Percentiles rank a stretch among this genome's conserved stretches.
phyloP scores from a whole-genome alignment of 1,284 basidiomycete species.

The Ustilago trichophora region DNA sequence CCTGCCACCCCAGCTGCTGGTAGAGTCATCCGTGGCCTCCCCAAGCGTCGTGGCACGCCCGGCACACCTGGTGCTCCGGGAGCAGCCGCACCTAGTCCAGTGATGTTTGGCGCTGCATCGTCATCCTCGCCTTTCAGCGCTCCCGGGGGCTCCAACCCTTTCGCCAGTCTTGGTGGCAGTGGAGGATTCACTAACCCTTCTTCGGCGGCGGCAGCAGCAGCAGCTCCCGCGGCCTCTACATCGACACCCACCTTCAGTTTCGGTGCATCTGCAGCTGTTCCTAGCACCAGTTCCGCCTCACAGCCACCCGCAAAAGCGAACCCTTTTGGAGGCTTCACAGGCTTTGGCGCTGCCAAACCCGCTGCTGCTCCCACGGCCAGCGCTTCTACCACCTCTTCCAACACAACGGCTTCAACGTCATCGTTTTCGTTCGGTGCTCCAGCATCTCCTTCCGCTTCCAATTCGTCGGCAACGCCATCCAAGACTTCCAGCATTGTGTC shows the following conservation, averaged over 20 bases:
- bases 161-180: constrained; percentile 20
- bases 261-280: constrained; percentile 3
- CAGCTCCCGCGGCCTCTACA: constrained; percentile 6
- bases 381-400: constrained; percentile 5
- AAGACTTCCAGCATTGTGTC: constrained; percentile 17
- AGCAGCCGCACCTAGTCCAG: constrained; percentile 7
- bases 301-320: constrained; percentile 20
- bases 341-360: constrained; percentile 25
- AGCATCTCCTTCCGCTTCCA: constrained; percentile 1
- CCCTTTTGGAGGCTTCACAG: constrained; percentile 32
- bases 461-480: constrained; percentile 14
- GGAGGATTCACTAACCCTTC: constrained; percentile 9
- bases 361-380: constrained; percentile 1
- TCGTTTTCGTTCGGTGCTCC: not conserved
- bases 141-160: constrained; percentile 25
- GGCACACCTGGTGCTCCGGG: constrained; percentile 20
- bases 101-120: constrained; percentile 7
- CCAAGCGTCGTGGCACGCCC: constrained; percentile 22
- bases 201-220: constrained; percentile 4
- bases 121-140: constrained; percentile 14
- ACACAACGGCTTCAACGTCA: constrained; percentile 3
- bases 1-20: constrained; percentile 31
- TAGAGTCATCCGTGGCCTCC: constrained; percentile 35
- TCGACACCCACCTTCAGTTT: constrained; percentile 24
- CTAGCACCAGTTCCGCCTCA: constrained; percentile 7